Base-by-base conservation (phyloP, 1,284 basidiomycete species). In the Apiotrichum veenhuisii region DNA sequence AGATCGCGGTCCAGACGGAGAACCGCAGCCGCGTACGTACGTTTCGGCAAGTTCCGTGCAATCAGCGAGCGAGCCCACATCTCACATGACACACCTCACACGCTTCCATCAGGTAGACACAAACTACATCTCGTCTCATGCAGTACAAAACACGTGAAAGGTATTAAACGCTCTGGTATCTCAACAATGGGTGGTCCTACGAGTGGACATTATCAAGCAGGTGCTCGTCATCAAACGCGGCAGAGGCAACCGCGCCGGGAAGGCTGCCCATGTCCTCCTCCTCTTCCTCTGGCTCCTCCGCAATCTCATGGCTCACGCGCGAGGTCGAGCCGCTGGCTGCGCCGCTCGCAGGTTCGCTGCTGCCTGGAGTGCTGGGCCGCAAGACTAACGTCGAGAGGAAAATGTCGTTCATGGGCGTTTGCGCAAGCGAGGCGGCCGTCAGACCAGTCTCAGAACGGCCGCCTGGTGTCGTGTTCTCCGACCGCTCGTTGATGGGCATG, bases 341-440 rank as follows among this genome's bases (percentile, higher is more conserved):
- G 25, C 15, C 48, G 43, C 52, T 40, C 10, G 26, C 37, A 12
- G 27, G 22, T 15, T 34, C 52, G 36, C 33, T 45, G 22, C 36
- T 36, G 23, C 3, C 33, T 10, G 48, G 49, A 11, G 38, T 30
- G 38, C 17, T 18, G 25, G 37, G 37, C 11, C 23, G 25, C 20
- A 57, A 25, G 11, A 54, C 59, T 14, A 61, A 46, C 27, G 59
- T 80, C 40, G 75, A 74, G 7, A 82, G 66, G 67, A 82, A 81
- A 2, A 76, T 77, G 38, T 77, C 72, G 68, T 82, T 82, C 64
- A 78, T 76, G 0, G 80, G 80, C 9, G 80, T 82, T 14, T 60
- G 55, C 5, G 54, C 54, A 10, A 60, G 51, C n/a, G 54, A 56
- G 4, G 41, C 50, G 10, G 20, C 26, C 4, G 38, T 42, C 17